Conservation (phyloP, 345 rosid genomes). For the Salix koriyanagi region DNA sequence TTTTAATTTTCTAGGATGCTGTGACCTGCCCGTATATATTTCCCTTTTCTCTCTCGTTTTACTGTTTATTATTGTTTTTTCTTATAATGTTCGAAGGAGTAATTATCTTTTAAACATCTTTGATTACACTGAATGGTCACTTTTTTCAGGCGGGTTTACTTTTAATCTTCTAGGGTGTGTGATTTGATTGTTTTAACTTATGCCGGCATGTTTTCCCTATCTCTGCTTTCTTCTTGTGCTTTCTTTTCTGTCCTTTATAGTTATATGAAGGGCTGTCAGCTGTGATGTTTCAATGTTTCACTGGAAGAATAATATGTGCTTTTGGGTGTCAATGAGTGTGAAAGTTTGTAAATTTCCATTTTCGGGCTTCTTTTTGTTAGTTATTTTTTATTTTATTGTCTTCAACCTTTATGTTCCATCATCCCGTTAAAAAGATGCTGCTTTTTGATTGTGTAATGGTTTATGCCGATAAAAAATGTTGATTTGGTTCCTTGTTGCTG, state of each 20-base stretch:
- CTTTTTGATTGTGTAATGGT: not conserved
- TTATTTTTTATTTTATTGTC: not conserved
- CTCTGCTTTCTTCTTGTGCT: not conserved
- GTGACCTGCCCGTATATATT: conserved; percentile 64
- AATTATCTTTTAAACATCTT: not conserved
- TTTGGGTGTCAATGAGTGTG: not conserved
- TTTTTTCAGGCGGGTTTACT: not conserved
- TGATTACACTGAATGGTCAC: not conserved
- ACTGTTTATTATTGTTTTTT: not conserved
- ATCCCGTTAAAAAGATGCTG: not conserved
- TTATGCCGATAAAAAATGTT: not conserved
- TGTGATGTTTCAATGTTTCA: not conserved
- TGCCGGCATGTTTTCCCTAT: not conserved
- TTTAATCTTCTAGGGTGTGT: not conserved
- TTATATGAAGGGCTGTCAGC: not conserved
- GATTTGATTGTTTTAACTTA: not conserved
- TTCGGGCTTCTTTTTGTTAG: not conserved
- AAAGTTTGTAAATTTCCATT: not conserved
- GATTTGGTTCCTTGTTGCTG: not conserved
- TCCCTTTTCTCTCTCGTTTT: not conserved
- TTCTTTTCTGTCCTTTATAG: not conserved
- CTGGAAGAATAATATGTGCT: not conserved
- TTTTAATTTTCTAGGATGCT: too few relatives aligned
- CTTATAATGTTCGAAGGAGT: too few relatives aligned
- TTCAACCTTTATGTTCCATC: not conserved